phyloP scores from a whole-genome alignment of 345 rosid genomes.

The Passiflora organensis region DNA sequence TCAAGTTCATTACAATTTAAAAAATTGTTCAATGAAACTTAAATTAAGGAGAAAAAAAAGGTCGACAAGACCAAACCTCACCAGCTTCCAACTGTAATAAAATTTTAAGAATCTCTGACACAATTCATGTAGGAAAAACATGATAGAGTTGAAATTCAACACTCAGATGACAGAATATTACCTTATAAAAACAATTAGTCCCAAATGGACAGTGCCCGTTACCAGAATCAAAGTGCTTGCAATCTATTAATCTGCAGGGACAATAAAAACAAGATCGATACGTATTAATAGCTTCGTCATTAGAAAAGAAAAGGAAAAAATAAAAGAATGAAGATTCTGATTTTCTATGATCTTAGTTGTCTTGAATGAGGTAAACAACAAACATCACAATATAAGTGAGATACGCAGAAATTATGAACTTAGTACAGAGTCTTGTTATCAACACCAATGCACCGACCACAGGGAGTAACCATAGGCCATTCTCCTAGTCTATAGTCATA shows the following conservation, averaged over 20 bases:
- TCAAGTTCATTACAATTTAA: no score
- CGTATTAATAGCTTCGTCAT: background rate
- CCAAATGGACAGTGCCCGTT: slow-evolving; percentile 84
- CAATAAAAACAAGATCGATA: background rate
- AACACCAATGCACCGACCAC: no score
- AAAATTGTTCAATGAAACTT: background rate
- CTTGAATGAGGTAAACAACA: background rate
- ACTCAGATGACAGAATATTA: slow-evolving; percentile 15
- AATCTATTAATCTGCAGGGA: slow-evolving; percentile 57
- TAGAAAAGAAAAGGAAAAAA: background rate
- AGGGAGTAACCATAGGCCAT: no score
- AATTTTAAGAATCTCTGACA: background rate
- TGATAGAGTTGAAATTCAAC: background rate
- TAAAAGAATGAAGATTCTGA: background rate
- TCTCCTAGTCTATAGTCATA: no score
- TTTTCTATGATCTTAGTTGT: background rate
- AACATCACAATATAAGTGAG: background rate
- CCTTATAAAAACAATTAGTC: slow-evolving; percentile 87
- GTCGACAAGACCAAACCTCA: background rate
- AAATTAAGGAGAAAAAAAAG: background rate
- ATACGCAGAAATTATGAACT: background rate
- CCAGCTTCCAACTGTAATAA: background rate
- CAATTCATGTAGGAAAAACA: background rate
- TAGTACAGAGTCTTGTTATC: background rate
- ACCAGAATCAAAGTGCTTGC: slow-evolving; percentile 80